Evolutionary conservation across 352 stramenopile species (phyloP), one percentile per base, ranked within the genome.

Genomic region (Globisporangium yorkense): DNA sequence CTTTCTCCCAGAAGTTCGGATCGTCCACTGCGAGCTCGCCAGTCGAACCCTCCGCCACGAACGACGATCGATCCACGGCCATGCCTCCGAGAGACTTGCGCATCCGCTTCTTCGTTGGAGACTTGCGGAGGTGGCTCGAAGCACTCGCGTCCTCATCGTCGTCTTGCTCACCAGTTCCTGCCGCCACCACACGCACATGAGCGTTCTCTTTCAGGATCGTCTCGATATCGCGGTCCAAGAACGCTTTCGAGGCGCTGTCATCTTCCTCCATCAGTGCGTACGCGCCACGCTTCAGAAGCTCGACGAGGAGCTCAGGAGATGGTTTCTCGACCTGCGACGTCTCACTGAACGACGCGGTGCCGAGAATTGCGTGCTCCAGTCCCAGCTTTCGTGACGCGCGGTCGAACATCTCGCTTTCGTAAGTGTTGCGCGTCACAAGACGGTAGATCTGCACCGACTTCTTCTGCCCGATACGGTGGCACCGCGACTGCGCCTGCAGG

Each of bases 341-440:
- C 71, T 97, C 85, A 83, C 92, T 87, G 92, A 98, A 84, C 54
- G 88, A 92, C 18, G 81, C 83, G 3, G 86, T 97, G 29, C 97
- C 94, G n/a, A 99, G 77, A 9, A 99, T 96, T 16, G 97, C 97
- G 59, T 98, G 96, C 60, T 99, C 98, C 5, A 99, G 85, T 10
- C 96, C 97, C 56, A 99, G 96, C 71, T 99, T 99, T 62, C 94
- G 74, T 24, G 88, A 98, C 20, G 96, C 97, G 47, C 97, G 91
- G 59, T 99, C 92, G 65, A 99, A 99, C 97, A 99, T 99, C 78
- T 99, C 93, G 68, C 97, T 98, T 77, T 99, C 98, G 65, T 99
- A 99, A 3, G 97, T 99, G 67, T 99, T 98, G 15, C 92, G 77
- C 39, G 96, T 99, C 49, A 99, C 88, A 24, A 99, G 73, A 18